Percentiles rank a stretch among this genome's conserved stretches.
Conservation (phyloP, 495 filamentous ascomycete genomes). For the Lophium mytilinum region DNA sequence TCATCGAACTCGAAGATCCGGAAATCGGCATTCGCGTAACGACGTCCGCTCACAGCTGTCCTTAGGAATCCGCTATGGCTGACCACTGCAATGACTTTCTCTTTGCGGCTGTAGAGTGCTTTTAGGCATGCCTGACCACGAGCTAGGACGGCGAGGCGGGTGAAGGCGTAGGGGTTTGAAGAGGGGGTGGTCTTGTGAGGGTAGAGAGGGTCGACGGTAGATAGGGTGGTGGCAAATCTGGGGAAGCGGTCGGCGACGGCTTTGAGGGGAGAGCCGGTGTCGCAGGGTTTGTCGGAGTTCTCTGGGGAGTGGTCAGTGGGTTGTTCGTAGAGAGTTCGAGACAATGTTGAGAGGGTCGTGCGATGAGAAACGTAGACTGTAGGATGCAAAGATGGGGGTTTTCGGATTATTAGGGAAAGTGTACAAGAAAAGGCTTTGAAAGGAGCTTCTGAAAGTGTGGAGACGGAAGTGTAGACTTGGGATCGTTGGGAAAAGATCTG, state of each 20-base stretch:
- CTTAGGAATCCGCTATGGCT: conserved; percentile 53
- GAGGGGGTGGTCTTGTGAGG: conserved; percentile 44
- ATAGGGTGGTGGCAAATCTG: conserved; percentile 40
- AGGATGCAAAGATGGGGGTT: too few relatives aligned
- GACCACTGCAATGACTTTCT: conserved; percentile 54
- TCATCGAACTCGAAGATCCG: conserved; percentile 51
- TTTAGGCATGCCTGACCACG: conserved; percentile 43
- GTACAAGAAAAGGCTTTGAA: too few relatives aligned
- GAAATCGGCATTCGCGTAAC: conserved; percentile 53
- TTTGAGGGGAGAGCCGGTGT: conserved; percentile 42
- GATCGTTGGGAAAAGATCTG: too few relatives aligned
- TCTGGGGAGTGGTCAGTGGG: conserved; percentile 37
- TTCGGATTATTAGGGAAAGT: too few relatives aligned
- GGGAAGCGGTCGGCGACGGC: conserved; percentile 43
- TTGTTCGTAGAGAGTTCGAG: neutral
- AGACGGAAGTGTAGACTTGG: too few relatives aligned
- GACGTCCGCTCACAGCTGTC: conserved; percentile 36
- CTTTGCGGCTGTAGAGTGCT: conserved; percentile 43
- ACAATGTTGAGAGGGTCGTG: neutral
- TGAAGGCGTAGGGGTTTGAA: conserved; percentile 41
- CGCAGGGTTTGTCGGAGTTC: conserved; percentile 50
- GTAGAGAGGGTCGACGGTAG: conserved; percentile 43
- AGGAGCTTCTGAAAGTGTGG: too few relatives aligned
- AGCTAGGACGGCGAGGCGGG: conserved; percentile 37
- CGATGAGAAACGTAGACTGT: neutral